These are phyloP conservation scores for Bacterosira constricta DNA, from an alignment of 108 stramenopile species.

Conservation along the genomic window DNA sequence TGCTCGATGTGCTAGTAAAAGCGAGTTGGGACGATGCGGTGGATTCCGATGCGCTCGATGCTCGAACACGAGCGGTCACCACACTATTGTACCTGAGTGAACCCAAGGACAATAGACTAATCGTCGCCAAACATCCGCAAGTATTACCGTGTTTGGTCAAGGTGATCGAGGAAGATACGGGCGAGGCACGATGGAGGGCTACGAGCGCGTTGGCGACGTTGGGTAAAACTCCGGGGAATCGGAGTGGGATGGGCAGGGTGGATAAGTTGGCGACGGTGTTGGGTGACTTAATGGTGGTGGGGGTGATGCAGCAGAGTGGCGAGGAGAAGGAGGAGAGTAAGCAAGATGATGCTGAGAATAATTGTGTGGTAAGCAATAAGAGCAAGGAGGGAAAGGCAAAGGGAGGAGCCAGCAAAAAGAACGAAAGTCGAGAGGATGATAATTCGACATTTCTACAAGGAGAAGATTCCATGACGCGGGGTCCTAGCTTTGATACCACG, in stretches of 20 bases:
- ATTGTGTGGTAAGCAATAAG: too few relatives aligned
- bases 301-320: conserved; percentile 5
- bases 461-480: background rate
- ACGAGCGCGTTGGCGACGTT: conserved; percentile 66
- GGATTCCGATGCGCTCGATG: conserved; percentile 58
- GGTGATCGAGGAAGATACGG: conserved; percentile 59
- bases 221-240: conserved; percentile 66
- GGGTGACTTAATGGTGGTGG: conserved; percentile 37
- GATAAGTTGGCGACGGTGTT: conserved; percentile 49
- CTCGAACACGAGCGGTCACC: conserved; percentile 66
- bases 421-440: conserved; percentile 15
- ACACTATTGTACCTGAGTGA: conserved; percentile 58
- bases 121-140: conserved; percentile 60
- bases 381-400: conserved; percentile 1
- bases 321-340: background rate
- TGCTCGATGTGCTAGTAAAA: conserved; percentile 67
- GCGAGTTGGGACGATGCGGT: conserved; percentile 46
- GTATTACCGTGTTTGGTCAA: conserved; percentile 58
- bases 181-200: conserved; percentile 65
- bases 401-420: conserved; percentile 4
- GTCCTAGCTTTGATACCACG: conserved; percentile 1
- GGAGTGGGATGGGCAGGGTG: conserved; percentile 56
- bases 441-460: background rate
- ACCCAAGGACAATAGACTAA: conserved; percentile 72
- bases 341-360: background rate